These are phyloP conservation scores for Colletotrichum australisinense DNA, from an alignment of 2,329 filamentous ascomycete species.

Conservation along the genomic window DNA sequence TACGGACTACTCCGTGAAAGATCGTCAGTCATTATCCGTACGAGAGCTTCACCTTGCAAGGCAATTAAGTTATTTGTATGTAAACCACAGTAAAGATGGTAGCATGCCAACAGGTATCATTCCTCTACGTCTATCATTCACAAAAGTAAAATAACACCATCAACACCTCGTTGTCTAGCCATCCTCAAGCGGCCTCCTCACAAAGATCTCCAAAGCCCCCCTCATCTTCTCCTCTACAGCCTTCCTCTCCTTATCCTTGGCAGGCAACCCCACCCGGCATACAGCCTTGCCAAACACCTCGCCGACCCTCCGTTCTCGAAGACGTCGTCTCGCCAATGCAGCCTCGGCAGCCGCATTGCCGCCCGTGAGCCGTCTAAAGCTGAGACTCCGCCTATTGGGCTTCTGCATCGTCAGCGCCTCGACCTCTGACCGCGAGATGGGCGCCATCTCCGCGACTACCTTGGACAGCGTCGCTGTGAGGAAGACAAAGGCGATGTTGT, in stretches of 20 bases:
- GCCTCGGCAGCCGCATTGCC: constrained; percentile 40
- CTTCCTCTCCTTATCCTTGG: constrained; percentile 66
- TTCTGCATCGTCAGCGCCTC: constrained; percentile 44
- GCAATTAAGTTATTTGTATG: too few relatives aligned
- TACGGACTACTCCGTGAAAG: too few relatives aligned
- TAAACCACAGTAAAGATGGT: too few relatives aligned
- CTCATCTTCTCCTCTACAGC: constrained; percentile 72
- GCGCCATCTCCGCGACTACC: constrained; percentile 61
- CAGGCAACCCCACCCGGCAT: constrained; percentile 60
- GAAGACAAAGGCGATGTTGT: constrained; percentile 92
- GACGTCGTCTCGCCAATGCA: constrained; percentile 60
- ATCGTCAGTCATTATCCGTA: too few relatives aligned
- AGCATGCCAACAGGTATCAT: background rate
- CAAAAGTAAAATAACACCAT: background rate
- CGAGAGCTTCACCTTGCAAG: too few relatives aligned
- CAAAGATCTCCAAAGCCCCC: constrained; percentile 77
- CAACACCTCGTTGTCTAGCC: background rate
- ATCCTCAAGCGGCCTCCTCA: constrained; percentile 40
- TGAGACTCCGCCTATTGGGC: constrained; percentile 55
- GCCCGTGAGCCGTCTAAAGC: constrained; percentile 50
- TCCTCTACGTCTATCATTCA: background rate
- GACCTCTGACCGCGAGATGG: constrained; percentile 50
- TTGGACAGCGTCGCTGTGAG: constrained; percentile 79
- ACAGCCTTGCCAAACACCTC: constrained; percentile 73
- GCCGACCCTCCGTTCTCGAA: constrained; percentile 71